phyloP scores from a whole-genome alignment of 352 stramenopile species.

The Aphanomyces invadans region DNA sequence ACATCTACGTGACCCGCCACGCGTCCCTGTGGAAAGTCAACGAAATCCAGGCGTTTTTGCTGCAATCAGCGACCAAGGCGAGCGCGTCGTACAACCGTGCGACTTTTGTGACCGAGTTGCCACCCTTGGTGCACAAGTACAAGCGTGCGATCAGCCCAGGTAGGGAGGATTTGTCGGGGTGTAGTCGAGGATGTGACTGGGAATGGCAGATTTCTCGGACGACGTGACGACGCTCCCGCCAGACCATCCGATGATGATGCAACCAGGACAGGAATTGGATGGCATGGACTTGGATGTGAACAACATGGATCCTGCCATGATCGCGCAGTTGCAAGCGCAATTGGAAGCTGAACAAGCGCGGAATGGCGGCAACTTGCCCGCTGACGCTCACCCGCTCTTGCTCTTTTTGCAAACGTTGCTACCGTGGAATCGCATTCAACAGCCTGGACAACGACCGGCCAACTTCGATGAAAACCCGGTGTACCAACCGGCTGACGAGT shows the following conservation, averaged over 20 bases:
- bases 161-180: constrained; percentile 27
- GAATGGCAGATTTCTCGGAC: constrained; percentile 71
- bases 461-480: constrained; percentile 5
- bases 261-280: constrained; percentile 43
- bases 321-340: constrained; percentile 45
- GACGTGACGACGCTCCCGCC: constrained; percentile 77
- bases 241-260: constrained; percentile 74
- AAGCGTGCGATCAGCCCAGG: constrained; percentile 49
- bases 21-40: constrained; percentile 78
- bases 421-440: constrained; percentile 75
- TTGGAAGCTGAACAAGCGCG: constrained; percentile 33
- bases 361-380: constrained; percentile 46
- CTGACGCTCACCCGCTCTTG: constrained; percentile 72
- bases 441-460: constrained; percentile 1
- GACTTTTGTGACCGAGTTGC: constrained; percentile 50
- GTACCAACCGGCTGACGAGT: not conserved
- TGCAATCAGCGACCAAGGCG: constrained; percentile 55
- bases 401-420: constrained; percentile 79
- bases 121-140: constrained; percentile 60
- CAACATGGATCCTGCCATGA: constrained; percentile 18
- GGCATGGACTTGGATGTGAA: constrained; percentile 51
- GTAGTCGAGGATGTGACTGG: not conserved
- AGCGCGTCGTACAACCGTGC: constrained; percentile 36
- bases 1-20: constrained; percentile 78
- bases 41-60: constrained; percentile 59